A percentile compares a stretch with the other conserved stretches of the same genome.
These are phyloP conservation scores for Botrytis elliptica DNA, from an alignment of 2,329 filamentous ascomycete species.

Conservation along the genomic window DNA sequence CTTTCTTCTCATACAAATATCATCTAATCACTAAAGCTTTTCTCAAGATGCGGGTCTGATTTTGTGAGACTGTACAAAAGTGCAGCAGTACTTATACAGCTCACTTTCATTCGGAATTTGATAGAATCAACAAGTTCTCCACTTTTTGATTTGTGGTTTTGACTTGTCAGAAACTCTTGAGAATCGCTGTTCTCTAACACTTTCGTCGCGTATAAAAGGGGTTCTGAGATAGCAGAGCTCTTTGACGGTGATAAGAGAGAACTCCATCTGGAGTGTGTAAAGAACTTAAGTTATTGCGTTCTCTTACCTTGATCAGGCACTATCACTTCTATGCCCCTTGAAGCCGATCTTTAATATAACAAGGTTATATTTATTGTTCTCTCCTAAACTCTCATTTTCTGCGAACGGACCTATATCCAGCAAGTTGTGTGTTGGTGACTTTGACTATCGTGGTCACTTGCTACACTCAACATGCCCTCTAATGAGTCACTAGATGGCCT, in stretches of 20 bases:
- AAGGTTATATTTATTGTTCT: background rate
- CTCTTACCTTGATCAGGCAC: background rate
- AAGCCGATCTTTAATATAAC: background rate
- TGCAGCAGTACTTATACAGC: constrained; percentile 6
- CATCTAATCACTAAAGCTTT: background rate
- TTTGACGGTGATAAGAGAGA: background rate
- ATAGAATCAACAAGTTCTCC: background rate
- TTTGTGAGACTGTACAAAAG: constrained; percentile 7
- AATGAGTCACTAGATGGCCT: constrained; percentile 6
- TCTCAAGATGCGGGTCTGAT: constrained; percentile 2
- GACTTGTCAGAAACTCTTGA: background rate
- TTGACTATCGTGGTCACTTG: background rate
- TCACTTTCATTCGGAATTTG: background rate
- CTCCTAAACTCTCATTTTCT: background rate
- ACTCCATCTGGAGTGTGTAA: background rate
- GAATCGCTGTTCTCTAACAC: background rate
- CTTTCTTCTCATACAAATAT: background rate
- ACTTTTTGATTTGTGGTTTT: background rate
- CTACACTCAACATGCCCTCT: constrained; percentile 2
- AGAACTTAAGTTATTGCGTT: background rate
- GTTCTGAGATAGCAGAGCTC: background rate
- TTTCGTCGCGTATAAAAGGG: background rate
- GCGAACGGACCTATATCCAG: background rate
- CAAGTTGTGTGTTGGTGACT: background rate
- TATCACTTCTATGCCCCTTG: background rate